Percentiles rank a stretch among this genome's conserved stretches.
These are phyloP conservation scores for Celoporthe dispersa DNA, from an alignment of 2,329 filamentous ascomycete species.

Conservation along the genomic window DNA sequence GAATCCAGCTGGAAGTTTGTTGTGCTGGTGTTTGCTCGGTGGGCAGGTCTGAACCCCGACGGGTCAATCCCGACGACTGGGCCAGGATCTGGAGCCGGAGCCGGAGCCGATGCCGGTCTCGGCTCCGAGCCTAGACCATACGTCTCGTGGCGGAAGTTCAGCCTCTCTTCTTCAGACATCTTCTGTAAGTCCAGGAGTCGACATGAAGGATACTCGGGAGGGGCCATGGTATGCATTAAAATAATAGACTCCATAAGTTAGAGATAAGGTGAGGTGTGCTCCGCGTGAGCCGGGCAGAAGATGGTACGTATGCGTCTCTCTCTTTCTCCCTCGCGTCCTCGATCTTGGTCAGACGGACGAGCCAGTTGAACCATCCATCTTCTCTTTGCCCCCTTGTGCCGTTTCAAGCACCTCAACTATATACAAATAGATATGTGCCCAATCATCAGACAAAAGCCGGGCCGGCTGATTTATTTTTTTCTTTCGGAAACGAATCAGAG, in stretches of 20 bases:
- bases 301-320: too few relatives aligned
- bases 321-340: background rate
- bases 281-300: background rate
- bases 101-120: background rate
- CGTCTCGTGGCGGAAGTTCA: background rate
- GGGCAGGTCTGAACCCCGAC: background rate
- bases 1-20: slow-evolving; percentile 12
- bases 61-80: background rate
- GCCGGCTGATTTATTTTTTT: background rate
- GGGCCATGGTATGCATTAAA: background rate
- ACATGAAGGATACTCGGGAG: background rate
- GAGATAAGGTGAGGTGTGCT: background rate
- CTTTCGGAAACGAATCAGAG: background rate
- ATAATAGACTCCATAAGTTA: background rate
- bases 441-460: background rate
- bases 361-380: too few relatives aligned
- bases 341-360: too few relatives aligned
- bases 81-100: background rate
- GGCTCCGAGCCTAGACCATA: background rate
- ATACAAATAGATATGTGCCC: background rate
- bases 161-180: background rate
- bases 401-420: slow-evolving; percentile 2
- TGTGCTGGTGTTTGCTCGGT: background rate
- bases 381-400: background rate
- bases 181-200: background rate